Percentiles rank a stretch among this genome's conserved stretches.
Conservation (phyloP, 169 alveolate species). For the Perkinsus marinus region DNA sequence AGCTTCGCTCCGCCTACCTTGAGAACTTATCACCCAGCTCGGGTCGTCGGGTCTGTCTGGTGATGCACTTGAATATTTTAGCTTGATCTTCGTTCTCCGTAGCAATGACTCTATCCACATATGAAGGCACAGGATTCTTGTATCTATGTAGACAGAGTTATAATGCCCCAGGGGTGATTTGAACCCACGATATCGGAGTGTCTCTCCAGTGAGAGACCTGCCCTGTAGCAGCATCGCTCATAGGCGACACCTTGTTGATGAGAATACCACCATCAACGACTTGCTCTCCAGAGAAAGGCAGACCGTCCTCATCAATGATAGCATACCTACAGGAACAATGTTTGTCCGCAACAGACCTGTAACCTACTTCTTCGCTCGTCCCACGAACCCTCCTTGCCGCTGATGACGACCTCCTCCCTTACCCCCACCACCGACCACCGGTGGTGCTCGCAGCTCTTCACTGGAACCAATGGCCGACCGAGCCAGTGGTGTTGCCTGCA, state of each 20-base stretch:
- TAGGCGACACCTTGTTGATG: conserved; percentile 65
- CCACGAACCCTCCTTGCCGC: background rate
- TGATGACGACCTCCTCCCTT: background rate
- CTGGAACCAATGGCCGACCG: background rate
- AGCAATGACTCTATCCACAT: conserved; percentile 84
- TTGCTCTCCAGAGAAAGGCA: conserved; percentile 55
- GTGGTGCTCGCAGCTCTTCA: conserved; percentile 7
- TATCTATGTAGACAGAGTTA: conserved; percentile 19
- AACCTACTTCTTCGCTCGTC: background rate
- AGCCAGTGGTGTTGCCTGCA: background rate
- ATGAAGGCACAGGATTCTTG: conserved; percentile 67
- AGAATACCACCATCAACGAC: conserved; percentile 66
- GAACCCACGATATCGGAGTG: background rate
- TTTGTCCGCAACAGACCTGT: background rate
- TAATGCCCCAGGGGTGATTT: background rate
- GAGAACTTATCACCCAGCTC: conserved; percentile 94
- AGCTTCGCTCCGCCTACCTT: conserved; percentile 6
- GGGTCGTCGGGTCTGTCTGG: conserved; percentile 86
- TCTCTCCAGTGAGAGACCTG: background rate
- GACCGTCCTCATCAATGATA: conserved; percentile 61
- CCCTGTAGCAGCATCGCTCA: conserved; percentile 20
- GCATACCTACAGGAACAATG: background rate
- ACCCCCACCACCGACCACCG: conserved; percentile 6
- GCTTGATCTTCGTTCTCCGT: conserved; percentile 78
- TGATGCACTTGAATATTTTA: conserved; percentile 73